Conservation (phyloP, 164 flowering plant species). For the Berberis thunbergii region DNA sequence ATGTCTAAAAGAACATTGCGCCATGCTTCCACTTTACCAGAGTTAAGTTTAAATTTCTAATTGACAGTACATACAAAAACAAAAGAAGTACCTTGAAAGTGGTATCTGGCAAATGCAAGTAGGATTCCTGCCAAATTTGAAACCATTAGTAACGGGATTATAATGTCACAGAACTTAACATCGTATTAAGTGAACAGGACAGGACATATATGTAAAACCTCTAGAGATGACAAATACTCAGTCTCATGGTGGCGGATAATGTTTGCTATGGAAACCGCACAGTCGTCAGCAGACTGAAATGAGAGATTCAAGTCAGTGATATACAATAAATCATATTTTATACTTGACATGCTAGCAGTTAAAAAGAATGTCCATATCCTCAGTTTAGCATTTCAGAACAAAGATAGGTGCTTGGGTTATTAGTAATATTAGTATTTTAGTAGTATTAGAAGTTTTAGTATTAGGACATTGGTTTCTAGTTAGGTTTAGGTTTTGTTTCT, state of each 20-base stretch:
- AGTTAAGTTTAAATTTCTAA: neutral
- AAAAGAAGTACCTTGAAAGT: slow-evolving; percentile 74
- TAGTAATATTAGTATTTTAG: too few species aligned
- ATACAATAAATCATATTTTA: neutral
- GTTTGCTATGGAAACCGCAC: slow-evolving; percentile 50
- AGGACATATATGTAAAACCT: slow-evolving; percentile 31
- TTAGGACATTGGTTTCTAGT: too few species aligned
- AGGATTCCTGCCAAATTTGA: slow-evolving; percentile 53
- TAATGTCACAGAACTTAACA: neutral
- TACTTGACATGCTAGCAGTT: neutral
- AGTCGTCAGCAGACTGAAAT: slow-evolving; percentile 78
- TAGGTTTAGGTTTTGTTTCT: too few species aligned
- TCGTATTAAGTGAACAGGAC: neutral
- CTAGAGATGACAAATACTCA: slow-evolving; percentile 78
- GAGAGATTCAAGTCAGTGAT: slow-evolving; percentile 7
- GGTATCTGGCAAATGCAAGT: slow-evolving; percentile 81
- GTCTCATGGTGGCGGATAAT: slow-evolving; percentile 91
- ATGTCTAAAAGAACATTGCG: too few species aligned
- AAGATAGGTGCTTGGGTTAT: too few species aligned
- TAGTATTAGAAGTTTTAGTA: too few species aligned
- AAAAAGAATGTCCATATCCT: neutral
- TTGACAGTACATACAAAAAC: neutral
- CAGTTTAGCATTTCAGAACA: neutral
- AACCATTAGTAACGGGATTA: slow-evolving; percentile 17
- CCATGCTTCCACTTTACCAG: neutral